These are phyloP conservation scores for Pyricularia pennisetigena DNA, from an alignment of 2,329 filamentous ascomycete species.

Conservation along the genomic window DNA sequence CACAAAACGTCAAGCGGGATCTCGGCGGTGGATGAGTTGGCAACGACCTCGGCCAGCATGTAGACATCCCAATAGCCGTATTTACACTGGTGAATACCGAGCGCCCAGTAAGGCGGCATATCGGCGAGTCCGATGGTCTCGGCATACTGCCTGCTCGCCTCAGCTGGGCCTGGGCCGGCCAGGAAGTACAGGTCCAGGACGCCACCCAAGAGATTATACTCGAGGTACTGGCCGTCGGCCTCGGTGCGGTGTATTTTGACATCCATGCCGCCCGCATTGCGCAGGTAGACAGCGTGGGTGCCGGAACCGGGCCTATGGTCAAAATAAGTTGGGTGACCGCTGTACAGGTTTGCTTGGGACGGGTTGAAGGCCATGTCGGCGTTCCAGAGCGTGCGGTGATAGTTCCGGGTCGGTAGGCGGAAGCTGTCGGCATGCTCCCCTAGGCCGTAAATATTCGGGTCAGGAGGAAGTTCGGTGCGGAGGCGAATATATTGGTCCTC, in stretches of 20 bases:
- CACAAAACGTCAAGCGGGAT: constrained; percentile 69
- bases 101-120: constrained; percentile 73
- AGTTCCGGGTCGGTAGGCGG: constrained; percentile 56
- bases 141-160: constrained; percentile 60
- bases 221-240: constrained; percentile 7
- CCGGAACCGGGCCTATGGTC: constrained; percentile 42
- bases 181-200: constrained; percentile 74
- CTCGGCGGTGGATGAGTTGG: constrained; percentile 50
- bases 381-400: constrained; percentile 47
- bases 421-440: constrained; percentile 70
- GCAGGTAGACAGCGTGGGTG: constrained; percentile 48
- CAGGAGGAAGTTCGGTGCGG: constrained; percentile 56
- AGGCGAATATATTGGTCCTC: constrained; percentile 70
- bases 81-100: constrained; percentile 76
- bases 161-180: constrained; percentile 57
- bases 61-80: constrained; percentile 75
- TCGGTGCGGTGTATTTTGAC: constrained; percentile 50
- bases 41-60: constrained; percentile 54
- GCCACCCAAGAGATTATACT: constrained; percentile 46
- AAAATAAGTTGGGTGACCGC: constrained; percentile 54
- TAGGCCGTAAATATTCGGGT: constrained; percentile 67
- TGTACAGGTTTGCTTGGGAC: constrained; percentile 55
- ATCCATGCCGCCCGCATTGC: constrained; percentile 58
- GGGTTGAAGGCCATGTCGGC: neutral
- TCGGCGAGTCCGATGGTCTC: constrained; percentile 60